Evolutionary conservation across 495 filamentous ascomycete genomes (phyloP), one percentile per base, ranked within the genome.

Genomic region (Aspergillus sparsus): DNA sequence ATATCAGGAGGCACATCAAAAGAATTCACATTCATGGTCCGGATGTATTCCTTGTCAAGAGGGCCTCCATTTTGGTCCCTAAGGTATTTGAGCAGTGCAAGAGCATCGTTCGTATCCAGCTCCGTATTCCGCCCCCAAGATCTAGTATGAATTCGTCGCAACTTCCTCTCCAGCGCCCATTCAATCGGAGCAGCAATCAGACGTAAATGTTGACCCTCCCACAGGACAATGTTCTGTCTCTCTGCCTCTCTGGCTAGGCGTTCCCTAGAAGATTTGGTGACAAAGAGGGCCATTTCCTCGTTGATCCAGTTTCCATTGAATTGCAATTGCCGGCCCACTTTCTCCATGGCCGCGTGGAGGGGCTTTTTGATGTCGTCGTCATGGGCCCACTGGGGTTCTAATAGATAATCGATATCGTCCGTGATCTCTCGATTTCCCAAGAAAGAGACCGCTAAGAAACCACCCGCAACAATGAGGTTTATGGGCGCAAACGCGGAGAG

Each of bases 401-500:
- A 51, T 9, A 74, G 62, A 39, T 70, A 74, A 42, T 73, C 70
- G 3, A 74, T 39, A 41, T 74, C 72, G 1, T 65, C 63, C 1
- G 72, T 74, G 51, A 60, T 71, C 0, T 71, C 64, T 7, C 72
- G 67, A 35, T 69, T 70, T 9, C 63, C 58, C 34, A 73, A 60
- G 44, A 63, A 66, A 3, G 58, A 60, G 4, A 68, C 64, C 1
- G 70, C 70, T 10, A 74, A 62, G 46, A 73, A 74, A 0, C 72
- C 70, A 0, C 72, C 68, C 0, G 72, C 64, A 5, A 62, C 39
- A 49, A 74, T 62, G 5, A 74, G 32, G n/a, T 49, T 62, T 42
- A 74, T 74, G 3, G 72, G 72, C 0, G 68, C 72, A 55, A 74
- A 74, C 6, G 72, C 70, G 10, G 63, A 44, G 18, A 73, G 62